A percentile compares a stretch with the other conserved stretches of the same genome.
Evolutionary conservation across 176 grass and related monocot genomes (phyloP).

Genomic region (Panicum miliaceum): DNA sequence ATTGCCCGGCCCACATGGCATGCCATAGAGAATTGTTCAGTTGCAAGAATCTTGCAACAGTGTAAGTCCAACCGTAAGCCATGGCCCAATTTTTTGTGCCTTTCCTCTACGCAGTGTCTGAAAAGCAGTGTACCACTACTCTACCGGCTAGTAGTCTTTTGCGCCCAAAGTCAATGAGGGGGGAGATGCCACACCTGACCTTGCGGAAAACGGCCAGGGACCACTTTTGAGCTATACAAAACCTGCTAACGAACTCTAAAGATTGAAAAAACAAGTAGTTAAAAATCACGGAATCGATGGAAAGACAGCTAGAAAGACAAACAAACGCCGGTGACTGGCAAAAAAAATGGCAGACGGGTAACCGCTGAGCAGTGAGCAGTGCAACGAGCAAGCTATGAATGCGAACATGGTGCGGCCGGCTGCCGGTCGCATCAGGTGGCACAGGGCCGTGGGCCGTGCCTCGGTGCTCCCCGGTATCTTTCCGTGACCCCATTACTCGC

Average conservation of each 20-base stretch:
- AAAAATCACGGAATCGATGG: slow-evolving; percentile 24
- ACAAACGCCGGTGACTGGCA: not conserved
- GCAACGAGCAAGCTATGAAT: not conserved
- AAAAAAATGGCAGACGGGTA: not conserved
- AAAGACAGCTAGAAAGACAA: not conserved
- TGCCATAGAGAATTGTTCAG: slow-evolving; percentile 12
- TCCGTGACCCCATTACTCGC: slow-evolving; percentile 43
- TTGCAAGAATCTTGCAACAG: not conserved
- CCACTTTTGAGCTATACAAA: slow-evolving; percentile 24
- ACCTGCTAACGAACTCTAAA: not conserved
- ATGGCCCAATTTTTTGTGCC: not conserved
- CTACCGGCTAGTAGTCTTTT: slow-evolving; percentile 23
- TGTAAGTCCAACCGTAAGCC: not conserved
- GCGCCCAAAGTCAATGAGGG: slow-evolving; percentile 36
- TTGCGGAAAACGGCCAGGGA: not conserved
- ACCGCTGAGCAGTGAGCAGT: not conserved
- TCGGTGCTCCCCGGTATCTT: not conserved
- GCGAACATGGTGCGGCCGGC: slow-evolving; percentile 28
- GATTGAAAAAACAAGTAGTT: not conserved
- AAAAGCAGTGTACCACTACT: slow-evolving; percentile 46
- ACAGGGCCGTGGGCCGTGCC: not conserved
- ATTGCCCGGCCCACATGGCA: not conserved
- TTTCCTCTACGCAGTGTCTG: slow-evolving; percentile 11
- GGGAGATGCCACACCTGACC: slow-evolving; percentile 15
- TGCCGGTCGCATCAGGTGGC: slow-evolving; percentile 15